A percentile compares a stretch with the other conserved stretches of the same genome.
Evolutionary conservation across 306 rosid species (phyloP).

Genomic region (Vachellia pachyceras): DNA sequence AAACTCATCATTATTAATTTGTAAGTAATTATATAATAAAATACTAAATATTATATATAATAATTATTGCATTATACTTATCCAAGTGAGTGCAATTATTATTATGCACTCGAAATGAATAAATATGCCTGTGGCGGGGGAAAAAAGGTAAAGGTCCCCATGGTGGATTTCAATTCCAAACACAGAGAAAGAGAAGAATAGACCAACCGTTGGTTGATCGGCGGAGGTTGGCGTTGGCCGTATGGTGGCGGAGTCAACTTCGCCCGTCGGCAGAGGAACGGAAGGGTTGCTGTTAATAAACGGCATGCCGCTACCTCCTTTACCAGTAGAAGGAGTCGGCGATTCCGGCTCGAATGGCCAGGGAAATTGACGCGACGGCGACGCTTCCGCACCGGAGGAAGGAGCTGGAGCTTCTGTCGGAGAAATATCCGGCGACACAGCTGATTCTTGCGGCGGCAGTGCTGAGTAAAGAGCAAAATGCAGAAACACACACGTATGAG

Average conservation of each 20-base stretch:
- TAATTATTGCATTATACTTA: no score
- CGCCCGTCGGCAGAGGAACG: constrained; percentile 91
- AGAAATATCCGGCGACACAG: constrained; percentile 2
- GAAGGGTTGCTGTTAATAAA: constrained; percentile 98
- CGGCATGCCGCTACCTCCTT: constrained; percentile 62
- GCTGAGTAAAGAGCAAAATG: constrained; percentile 9
- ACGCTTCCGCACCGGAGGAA: constrained; percentile 58
- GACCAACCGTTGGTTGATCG: no score
- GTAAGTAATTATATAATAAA: no score
- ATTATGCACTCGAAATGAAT: no score
- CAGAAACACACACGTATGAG: constrained; percentile 1
- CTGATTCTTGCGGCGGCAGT: constrained; percentile 23
- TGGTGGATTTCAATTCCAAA: no score
- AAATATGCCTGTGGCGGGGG: no score
- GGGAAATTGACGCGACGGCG: constrained; percentile 66
- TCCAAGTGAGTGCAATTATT: no score
- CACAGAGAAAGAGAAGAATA: no score
- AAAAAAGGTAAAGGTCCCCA: no score
- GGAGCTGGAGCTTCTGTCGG: constrained; percentile 49
- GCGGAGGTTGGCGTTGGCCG: constrained; percentile 47
- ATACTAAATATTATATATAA: no score
- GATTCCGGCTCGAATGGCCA: constrained; percentile 83
- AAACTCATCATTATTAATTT: no score
- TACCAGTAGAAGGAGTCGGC: constrained; percentile 43
- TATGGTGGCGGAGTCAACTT: constrained; percentile 91